phyloP scores from a whole-genome alignment of 2,329 filamentous ascomycete genomes.

The Alternaria longipes region DNA sequence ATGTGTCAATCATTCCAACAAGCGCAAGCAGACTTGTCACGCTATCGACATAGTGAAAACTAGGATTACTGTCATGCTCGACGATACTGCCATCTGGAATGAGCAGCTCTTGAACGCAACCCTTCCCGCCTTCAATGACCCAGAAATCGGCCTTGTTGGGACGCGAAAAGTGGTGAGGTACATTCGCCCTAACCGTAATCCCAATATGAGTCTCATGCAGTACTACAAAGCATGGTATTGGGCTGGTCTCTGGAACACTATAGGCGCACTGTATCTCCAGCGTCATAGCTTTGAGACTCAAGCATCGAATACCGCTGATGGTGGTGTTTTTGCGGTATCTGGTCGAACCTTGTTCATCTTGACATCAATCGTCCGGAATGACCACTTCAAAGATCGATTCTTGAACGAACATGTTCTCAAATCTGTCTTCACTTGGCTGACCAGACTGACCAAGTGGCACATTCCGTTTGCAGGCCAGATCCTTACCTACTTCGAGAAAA shows the following conservation, averaged over 20 bases:
- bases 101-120: conserved; percentile 21
- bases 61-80: conserved; percentile 21
- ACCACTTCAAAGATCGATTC: conserved; percentile 31
- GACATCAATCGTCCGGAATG: conserved; percentile 31
- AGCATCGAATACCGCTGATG: conserved; percentile 43
- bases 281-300: conserved; percentile 49
- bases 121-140: conserved; percentile 29
- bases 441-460: not conserved
- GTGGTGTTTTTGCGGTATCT: conserved; percentile 45
- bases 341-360: conserved; percentile 42
- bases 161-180: conserved; percentile 37
- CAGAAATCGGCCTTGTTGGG: conserved; percentile 33
- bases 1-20: conserved; percentile 24
- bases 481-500: not conserved
- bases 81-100: conserved; percentile 35
- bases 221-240: conserved; percentile 16
- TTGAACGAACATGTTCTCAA: conserved; percentile 25
- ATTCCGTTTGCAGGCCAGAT: not conserved
- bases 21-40: conserved; percentile 27
- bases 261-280: conserved; percentile 38
- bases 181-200: not conserved
- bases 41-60: conserved; percentile 21
- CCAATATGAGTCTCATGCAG: not conserved
- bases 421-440: not conserved
- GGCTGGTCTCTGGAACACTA: conserved; percentile 34